These are phyloP conservation scores for Saposhnikovia divaricata DNA, from an alignment of 129 eudicot genomes.

Conservation along the genomic window DNA sequence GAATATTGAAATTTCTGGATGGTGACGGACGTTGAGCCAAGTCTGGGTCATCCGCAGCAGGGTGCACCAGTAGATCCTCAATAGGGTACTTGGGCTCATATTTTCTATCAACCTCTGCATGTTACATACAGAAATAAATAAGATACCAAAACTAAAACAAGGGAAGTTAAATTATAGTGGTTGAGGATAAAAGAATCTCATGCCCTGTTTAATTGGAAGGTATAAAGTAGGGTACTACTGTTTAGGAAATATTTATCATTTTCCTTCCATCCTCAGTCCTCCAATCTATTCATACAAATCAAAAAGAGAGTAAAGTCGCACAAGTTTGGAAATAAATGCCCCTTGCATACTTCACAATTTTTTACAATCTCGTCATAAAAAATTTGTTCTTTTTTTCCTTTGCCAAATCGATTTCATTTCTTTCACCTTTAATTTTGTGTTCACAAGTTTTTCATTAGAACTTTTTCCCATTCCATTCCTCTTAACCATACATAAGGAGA, in stretches of 20 bases:
- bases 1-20: constrained; percentile 56
- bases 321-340: background rate
- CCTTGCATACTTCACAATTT: background rate
- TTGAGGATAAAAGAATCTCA: background rate
- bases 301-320: background rate
- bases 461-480: background rate
- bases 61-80: constrained; percentile 69
- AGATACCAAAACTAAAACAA: background rate
- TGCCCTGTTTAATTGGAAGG: background rate
- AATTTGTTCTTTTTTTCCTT: too few relatives aligned
- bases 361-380: too few relatives aligned
- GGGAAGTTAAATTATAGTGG: background rate
- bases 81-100: constrained; percentile 64
- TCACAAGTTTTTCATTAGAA: background rate
- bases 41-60: constrained; percentile 56
- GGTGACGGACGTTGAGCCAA: constrained; percentile 61
- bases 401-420: background rate
- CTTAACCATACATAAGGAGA: background rate
- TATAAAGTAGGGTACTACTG: background rate
- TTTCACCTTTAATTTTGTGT: background rate
- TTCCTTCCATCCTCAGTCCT: background rate
- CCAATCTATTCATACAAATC: background rate
- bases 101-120: constrained; percentile 31
- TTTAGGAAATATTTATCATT: background rate
- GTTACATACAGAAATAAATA: background rate